Base-by-base conservation (phyloP, 208 protist genomes). In the Leishmania tarentolae region DNA sequence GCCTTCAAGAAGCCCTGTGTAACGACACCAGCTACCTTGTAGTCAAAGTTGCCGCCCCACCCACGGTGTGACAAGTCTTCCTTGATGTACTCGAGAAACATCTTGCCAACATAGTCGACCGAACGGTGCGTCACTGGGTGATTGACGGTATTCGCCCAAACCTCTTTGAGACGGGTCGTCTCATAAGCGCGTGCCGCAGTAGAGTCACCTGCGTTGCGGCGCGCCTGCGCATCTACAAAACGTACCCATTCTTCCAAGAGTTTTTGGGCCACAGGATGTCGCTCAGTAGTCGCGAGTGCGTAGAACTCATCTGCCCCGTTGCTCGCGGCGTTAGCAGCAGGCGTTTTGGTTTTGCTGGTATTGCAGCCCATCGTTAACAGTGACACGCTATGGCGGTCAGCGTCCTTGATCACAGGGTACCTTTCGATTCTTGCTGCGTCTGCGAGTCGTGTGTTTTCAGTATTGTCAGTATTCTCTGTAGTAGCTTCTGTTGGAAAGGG, bases 1-100 rank as follows among this genome's bases (percentile, higher is more conserved):
- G 88, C 88, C 72, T 93, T 93, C 35, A 97, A 44, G 78, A 93
- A 96, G 4, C 94, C 94, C 78, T 95, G 90, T 52, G 90, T 89
- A 8, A 83, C 78, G 0, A 95, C 88, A 3, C 94, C 94, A 35
- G 90, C 90, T 15, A 97, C 92, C 73, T 90, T 91, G 82, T 97
- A 97, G 74, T 96, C 90, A 76, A 97, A 97, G 59, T 93, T 94
- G 35, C 94, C 94, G 19, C 91, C 90, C 94, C 94, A 97, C 40
- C 88, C 88, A 8, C 91, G 86, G 57, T 86, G 77, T 24, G 84
- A 90, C 15, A 97, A 84, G 53, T 97, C 92, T 17, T 82, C 84
- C 76, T 88, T 92, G 63, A 97, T 85, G 82, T 94, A 96, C 71
- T 92, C 84, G n/a, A 97, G 86, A 79, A 97, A 97, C 66, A 89